These are phyloP conservation scores for Boletellus deceptivus DNA, from an alignment of 1,284 basidiomycete species.

Conservation along the genomic window DNA sequence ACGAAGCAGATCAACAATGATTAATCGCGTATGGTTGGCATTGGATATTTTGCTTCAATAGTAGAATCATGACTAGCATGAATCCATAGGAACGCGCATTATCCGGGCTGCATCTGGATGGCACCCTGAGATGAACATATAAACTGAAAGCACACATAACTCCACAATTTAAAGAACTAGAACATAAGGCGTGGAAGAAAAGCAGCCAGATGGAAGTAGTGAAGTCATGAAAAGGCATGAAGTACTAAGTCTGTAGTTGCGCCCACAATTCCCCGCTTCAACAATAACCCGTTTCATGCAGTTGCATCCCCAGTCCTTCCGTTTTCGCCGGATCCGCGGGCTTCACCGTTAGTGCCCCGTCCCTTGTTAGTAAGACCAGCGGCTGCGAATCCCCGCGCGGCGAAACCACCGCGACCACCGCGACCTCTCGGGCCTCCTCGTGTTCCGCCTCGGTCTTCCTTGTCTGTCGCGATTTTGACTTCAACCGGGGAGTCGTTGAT, in stretches of 20 bases:
- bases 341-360: conserved; percentile 29
- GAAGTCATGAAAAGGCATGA: conserved; percentile 22
- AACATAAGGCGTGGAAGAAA: conserved; percentile 14
- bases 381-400: conserved; percentile 60
- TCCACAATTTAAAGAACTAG: conserved; percentile 21
- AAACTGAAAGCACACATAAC: conserved; percentile 21
- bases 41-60: no score
- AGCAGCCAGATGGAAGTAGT: conserved; percentile 9
- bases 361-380: conserved; percentile 60
- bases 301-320: conserved; percentile 23
- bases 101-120: conserved; percentile 14
- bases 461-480: conserved; percentile 67
- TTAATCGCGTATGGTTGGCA: no score
- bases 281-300: conserved; percentile 24
- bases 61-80: not conserved
- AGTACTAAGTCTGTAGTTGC: conserved; percentile 15
- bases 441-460: conserved; percentile 42
- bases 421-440: conserved; percentile 52
- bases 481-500: conserved; percentile 62
- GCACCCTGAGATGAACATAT: conserved; percentile 20
- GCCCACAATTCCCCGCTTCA: conserved; percentile 20
- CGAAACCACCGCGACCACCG: conserved; percentile 53
- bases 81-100: conserved; percentile 24
- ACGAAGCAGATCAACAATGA: no score
- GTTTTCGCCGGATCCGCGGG: conserved; percentile 30